Percentiles rank a stretch among this genome's conserved stretches.
phyloP scores from a whole-genome alignment of 345 rosid genomes.

The Aquilaria yunnanensis region DNA sequence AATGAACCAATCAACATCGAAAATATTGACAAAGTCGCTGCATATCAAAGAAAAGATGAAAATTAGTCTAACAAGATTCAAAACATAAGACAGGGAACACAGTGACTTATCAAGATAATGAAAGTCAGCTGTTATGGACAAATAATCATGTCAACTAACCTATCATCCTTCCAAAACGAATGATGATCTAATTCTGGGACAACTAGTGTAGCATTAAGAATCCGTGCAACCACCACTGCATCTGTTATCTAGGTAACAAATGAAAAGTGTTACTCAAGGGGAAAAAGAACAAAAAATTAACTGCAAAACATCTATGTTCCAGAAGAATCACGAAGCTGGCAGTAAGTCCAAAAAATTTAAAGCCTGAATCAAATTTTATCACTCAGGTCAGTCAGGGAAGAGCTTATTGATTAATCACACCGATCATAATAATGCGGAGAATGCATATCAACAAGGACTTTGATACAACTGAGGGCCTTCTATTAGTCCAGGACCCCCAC shows the following conservation, averaged over 20 bases:
- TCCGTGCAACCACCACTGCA: constrained; percentile 86
- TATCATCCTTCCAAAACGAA: constrained; percentile 90
- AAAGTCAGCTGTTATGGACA: background rate
- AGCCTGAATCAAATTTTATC: background rate
- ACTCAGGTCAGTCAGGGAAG: background rate
- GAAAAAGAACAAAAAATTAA: background rate
- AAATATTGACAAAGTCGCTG: constrained; percentile 82
- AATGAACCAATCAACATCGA: constrained; percentile 84
- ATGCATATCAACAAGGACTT: background rate
- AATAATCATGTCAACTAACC: constrained; percentile 29
- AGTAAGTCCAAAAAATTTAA: background rate
- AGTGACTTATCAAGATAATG: background rate
- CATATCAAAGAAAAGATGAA: constrained; percentile 19
- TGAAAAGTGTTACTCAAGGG: background rate
- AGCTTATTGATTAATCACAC: background rate
- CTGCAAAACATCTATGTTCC: background rate
- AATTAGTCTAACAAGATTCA: no score
- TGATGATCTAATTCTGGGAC: constrained; percentile 90
- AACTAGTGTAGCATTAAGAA: constrained; percentile 84
- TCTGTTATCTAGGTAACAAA: constrained; percentile 61
- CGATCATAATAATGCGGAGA: no score
- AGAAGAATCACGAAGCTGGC: background rate
- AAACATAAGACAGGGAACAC: background rate
- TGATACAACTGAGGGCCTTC: constrained; percentile 1
- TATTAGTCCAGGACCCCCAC: background rate